Conservation (phyloP, 768 basidiomycete genomes). For the Boletellus ananas region DNA sequence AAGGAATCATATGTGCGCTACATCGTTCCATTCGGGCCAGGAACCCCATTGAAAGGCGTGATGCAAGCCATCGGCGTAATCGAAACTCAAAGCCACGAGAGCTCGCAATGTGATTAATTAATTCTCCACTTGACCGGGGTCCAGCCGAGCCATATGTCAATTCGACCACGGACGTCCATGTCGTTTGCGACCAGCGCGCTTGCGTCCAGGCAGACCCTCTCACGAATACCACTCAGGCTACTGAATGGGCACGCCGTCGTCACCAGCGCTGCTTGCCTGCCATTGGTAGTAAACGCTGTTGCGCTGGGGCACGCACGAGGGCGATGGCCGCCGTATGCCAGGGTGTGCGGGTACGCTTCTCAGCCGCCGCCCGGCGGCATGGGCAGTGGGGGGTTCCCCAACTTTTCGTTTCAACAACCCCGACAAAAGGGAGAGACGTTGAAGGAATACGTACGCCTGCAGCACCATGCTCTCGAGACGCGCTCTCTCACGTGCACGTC, state of each 20-base stretch:
- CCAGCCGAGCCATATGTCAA: too few relatives aligned
- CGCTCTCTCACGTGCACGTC: too few relatives aligned
- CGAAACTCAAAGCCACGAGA: too few relatives aligned
- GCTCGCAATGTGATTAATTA: too few relatives aligned
- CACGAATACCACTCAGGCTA: slow-evolving; percentile 16
- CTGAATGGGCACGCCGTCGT: slow-evolving; percentile 18
- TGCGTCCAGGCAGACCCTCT: slow-evolving; percentile 6
- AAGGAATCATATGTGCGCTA: too few relatives aligned
- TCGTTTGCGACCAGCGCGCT: neutral
- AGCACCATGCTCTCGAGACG: slow-evolving; percentile 2
- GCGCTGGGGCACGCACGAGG: neutral
- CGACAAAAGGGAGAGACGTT: slow-evolving; percentile 80
- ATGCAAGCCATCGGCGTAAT: too few relatives aligned
- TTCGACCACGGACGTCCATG: slow-evolving; percentile 3
- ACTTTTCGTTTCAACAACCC: slow-evolving; percentile 54
- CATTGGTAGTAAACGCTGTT: neutral
- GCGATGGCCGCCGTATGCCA: neutral
- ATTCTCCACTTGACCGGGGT: too few relatives aligned
- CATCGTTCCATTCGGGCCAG: too few relatives aligned
- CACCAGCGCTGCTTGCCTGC: neutral
- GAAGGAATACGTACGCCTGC: slow-evolving; percentile 67
- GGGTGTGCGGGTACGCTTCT: slow-evolving; percentile 44
- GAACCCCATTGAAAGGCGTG: too few relatives aligned
- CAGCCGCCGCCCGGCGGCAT: slow-evolving; percentile 41
- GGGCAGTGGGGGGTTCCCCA: slow-evolving; percentile 46